phyloP scores from a whole-genome alignment of 2,329 filamentous ascomycete species.

The Zymoseptoria brevis region DNA sequence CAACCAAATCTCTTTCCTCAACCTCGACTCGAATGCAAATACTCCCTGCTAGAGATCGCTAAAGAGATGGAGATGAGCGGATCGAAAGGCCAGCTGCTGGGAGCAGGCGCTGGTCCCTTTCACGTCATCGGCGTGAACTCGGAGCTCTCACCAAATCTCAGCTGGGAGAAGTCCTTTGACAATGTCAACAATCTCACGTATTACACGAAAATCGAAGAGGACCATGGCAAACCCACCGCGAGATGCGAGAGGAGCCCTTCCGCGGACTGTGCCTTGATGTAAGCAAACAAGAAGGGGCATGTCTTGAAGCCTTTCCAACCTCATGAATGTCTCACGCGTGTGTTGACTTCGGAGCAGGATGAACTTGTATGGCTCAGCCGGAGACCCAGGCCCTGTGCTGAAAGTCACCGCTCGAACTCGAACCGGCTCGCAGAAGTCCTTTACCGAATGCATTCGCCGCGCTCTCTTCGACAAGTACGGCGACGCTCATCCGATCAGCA shows the following conservation, averaged over 20 bases:
- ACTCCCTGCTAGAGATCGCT: conserved; percentile 21
- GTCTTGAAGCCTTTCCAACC: too few species aligned
- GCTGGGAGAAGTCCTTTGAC: conserved; percentile 19
- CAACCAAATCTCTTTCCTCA: conserved; percentile 26
- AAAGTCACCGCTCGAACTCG: conserved; percentile 22
- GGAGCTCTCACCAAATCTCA: conserved; percentile 24
- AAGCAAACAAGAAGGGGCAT: too few species aligned
- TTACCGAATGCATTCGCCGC: conserved; percentile 23
- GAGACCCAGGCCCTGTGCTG: conserved; percentile 20
- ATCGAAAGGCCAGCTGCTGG: conserved; percentile 19
- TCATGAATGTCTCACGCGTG: too few species aligned
- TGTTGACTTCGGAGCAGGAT: conserved; percentile 2
- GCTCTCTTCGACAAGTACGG: conserved; percentile 19
- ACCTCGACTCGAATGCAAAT: conserved; percentile 24
- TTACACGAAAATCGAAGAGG: conserved; percentile 37
- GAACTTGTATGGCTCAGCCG: conserved; percentile 24
- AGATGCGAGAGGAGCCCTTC: conserved; percentile 17
- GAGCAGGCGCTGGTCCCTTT: conserved; percentile 26
- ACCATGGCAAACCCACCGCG: conserved; percentile 33
- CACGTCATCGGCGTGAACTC: conserved; percentile 23
- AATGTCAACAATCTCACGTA: conserved; percentile 20
- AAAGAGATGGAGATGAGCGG: conserved; percentile 21
- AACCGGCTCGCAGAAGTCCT: conserved; percentile 19
- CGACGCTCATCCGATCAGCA: conserved; percentile 16
- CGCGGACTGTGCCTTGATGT: conserved; percentile 25